phyloP scores from a whole-genome alignment of 306 rosid species.

The Carpinus fangiana region DNA sequence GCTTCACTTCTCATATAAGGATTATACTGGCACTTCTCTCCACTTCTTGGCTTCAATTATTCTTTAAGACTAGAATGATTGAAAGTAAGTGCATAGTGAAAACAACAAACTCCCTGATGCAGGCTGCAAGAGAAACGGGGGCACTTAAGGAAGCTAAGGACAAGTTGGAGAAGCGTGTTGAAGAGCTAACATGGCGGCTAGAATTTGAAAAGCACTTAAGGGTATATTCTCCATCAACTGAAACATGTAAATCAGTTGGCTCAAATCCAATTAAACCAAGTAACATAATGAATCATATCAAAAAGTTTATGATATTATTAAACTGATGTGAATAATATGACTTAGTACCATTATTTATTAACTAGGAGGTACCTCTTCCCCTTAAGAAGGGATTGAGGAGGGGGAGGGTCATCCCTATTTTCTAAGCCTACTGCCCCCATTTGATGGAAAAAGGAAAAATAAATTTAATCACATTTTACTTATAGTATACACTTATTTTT shows the following conservation, averaged over 20 bases:
- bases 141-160: conserved; percentile 96
- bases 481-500: background rate
- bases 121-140: conserved; percentile 93
- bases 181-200: conserved; percentile 86
- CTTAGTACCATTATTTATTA: background rate
- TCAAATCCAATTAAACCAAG: background rate
- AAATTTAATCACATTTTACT: background rate
- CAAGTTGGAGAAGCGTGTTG: conserved; percentile 92
- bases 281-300: conserved; percentile 9
- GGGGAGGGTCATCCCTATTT: background rate
- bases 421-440: background rate
- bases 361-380: background rate
- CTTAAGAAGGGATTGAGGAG: background rate
- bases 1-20: conserved; percentile 12
- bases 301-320: background rate
- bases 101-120: conserved; percentile 15
- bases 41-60: conserved; percentile 3
- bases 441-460: background rate
- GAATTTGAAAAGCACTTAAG: conserved; percentile 80
- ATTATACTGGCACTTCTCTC: conserved; percentile 6
- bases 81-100: conserved; percentile 30
- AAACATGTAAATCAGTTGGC: conserved; percentile 11
- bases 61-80: background rate
- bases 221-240: conserved; percentile 42
- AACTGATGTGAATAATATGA: background rate